phyloP scores from a whole-genome alignment of 1,284 basidiomycete genomes.

The Cryptococcus sp. region DNA sequence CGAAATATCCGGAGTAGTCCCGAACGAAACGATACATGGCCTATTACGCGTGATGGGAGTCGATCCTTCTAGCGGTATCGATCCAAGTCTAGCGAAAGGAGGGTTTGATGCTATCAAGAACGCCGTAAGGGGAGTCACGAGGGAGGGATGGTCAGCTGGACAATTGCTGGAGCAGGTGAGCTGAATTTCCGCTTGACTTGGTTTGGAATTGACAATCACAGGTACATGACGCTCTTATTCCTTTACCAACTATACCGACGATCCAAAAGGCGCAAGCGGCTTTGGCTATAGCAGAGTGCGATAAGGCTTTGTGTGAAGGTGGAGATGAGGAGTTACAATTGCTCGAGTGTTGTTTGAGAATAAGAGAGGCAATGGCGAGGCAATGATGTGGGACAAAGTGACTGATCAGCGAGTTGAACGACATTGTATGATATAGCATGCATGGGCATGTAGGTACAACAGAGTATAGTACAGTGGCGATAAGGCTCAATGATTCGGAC shows the following conservation, averaged over 20 bases:
- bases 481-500: too few relatives aligned
- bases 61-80: conserved; percentile 52
- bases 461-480: too few relatives aligned
- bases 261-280: conserved; percentile 78
- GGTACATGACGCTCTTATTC: conserved; percentile 86
- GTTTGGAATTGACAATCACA: conserved; percentile 37
- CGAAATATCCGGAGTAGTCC: conserved; percentile 96
- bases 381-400: background rate
- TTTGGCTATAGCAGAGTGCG: conserved; percentile 84
- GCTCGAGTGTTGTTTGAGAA: conserved; percentile 73
- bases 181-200: background rate
- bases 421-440: too few relatives aligned
- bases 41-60: conserved; percentile 75
- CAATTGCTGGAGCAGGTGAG: conserved; percentile 83
- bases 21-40: conserved; percentile 63
- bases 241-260: conserved; percentile 72
- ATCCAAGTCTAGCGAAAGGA: conserved; percentile 54
- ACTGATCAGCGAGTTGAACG: background rate
- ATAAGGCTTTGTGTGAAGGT: conserved; percentile 93
- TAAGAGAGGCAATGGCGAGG: conserved; percentile 59
- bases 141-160: conserved; percentile 87
- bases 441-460: too few relatives aligned
- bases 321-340: conserved; percentile 98
- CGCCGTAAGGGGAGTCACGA: conserved; percentile 69
- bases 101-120: conserved; percentile 68